These are phyloP conservation scores for Kodamaea fukazawae DNA, from an alignment of 805 yeast genomes.

Conservation along the genomic window DNA sequence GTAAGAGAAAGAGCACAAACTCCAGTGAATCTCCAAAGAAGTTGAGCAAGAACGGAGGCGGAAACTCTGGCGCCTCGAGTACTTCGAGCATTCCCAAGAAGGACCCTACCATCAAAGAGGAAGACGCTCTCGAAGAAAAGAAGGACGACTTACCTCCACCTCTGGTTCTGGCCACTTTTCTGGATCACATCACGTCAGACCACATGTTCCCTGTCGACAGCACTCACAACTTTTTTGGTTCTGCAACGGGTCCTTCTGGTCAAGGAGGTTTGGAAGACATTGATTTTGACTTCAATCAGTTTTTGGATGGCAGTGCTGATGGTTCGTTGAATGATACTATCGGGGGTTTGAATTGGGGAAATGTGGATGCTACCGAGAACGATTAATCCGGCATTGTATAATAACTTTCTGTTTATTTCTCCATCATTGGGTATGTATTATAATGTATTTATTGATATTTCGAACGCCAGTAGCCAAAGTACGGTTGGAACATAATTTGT, in stretches of 20 bases:
- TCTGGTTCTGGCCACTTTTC: slow-evolving; percentile 20
- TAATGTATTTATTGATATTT: background rate
- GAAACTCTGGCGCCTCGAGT: slow-evolving; percentile 7
- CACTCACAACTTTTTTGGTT: slow-evolving; percentile 20
- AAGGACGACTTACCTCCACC: slow-evolving; percentile 24
- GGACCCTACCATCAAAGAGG: slow-evolving; percentile 28
- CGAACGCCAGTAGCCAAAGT: too few species aligned
- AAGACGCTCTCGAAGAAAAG: slow-evolving; percentile 11
- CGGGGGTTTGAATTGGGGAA: slow-evolving; percentile 40
- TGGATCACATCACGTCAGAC: slow-evolving; percentile 24
- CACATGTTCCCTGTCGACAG: slow-evolving; percentile 32
- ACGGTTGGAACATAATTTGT: too few species aligned
- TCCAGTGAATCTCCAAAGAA: slow-evolving; percentile 36
- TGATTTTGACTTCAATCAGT: slow-evolving; percentile 43
- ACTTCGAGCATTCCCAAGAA: slow-evolving; percentile 16
- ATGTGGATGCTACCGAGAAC: slow-evolving; percentile 28
- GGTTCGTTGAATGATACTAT: slow-evolving; percentile 32
- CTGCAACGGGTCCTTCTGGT: slow-evolving; percentile 15
- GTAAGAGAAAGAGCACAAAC: slow-evolving; percentile 29
- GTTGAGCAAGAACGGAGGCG: slow-evolving; percentile 13
- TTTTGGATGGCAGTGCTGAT: slow-evolving; percentile 37
- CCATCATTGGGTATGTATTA: slow-evolving; percentile 2
- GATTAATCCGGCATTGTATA: slow-evolving; percentile 8
- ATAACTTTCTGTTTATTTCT: slow-evolving; percentile 3
- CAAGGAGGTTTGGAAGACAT: slow-evolving; percentile 38